These are phyloP conservation scores for Apiospora kogelbergensis DNA, from an alignment of 2,329 filamentous ascomycete genomes.

Conservation along the genomic window DNA sequence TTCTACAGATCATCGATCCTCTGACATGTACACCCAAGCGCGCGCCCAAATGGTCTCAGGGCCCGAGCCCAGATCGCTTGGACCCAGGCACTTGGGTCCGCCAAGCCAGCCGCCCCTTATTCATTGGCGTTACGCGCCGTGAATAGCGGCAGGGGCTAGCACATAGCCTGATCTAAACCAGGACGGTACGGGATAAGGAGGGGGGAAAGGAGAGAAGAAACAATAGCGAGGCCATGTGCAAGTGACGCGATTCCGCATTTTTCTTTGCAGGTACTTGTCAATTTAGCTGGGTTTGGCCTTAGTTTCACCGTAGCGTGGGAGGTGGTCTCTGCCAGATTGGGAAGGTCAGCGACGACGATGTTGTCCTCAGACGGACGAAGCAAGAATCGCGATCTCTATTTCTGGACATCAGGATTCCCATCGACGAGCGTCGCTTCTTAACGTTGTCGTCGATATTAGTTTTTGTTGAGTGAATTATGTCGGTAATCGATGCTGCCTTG, in stretches of 20 bases:
- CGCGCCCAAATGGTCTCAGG: neutral
- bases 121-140: neutral
- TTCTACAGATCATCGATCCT: neutral
- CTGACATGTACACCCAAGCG: neutral
- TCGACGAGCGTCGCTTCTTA: neutral
- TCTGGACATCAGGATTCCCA: neutral
- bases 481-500: no score
- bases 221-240: neutral
- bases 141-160: neutral
- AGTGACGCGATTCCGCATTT: neutral
- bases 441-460: neutral
- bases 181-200: neutral
- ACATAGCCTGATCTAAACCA: neutral
- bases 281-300: neutral
- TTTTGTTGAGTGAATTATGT: no score
- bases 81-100: neutral
- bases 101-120: neutral
- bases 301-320: neutral
- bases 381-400: neutral
- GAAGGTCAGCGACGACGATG: neutral
- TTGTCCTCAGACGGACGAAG: neutral
- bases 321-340: neutral
- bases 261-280: neutral
- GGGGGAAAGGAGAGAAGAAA: neutral
- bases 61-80: neutral